Conservation (phyloP, 2,329 filamentous ascomycete species). For the Ophiostoma triangulosporum region DNA sequence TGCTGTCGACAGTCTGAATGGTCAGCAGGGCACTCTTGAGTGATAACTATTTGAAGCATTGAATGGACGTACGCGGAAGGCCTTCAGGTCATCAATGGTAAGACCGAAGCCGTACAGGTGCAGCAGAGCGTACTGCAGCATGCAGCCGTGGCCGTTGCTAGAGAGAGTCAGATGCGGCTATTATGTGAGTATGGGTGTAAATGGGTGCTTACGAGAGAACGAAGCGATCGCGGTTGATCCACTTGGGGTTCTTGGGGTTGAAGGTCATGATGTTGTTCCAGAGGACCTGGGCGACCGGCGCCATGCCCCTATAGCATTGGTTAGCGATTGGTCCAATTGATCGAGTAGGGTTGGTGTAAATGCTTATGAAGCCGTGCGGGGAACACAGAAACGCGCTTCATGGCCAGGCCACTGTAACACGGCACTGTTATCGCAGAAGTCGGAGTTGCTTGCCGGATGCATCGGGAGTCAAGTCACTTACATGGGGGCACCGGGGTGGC, state of each 20-base stretch:
- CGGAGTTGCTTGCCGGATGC: not conserved
- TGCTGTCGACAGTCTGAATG: slow-evolving; percentile 44
- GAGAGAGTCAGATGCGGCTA: not conserved
- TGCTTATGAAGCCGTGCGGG: not conserved
- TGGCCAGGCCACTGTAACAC: not conserved
- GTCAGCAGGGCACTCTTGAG: not conserved
- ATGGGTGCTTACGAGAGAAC: slow-evolving; percentile 73
- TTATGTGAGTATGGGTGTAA: not conserved
- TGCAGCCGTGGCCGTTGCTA: slow-evolving; percentile 97
- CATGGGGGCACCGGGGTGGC: slow-evolving; percentile 98
- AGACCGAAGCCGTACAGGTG: slow-evolving; percentile 89
- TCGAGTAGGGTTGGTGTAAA: not conserved
- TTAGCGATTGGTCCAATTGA: slow-evolving; percentile 17
- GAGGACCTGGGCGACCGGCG: slow-evolving; percentile 87
- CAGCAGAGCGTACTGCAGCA: slow-evolving; percentile 97
- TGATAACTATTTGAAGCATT: not conserved
- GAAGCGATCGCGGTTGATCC: slow-evolving; percentile 96
- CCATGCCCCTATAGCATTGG: slow-evolving; percentile 51
- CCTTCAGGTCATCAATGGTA: slow-evolving; percentile 82
- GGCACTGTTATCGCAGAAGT: not conserved
- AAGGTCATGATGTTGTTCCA: slow-evolving; percentile 99
- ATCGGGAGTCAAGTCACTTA: slow-evolving; percentile 24
- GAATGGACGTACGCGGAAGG: slow-evolving; percentile 70
- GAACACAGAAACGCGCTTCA: not conserved
- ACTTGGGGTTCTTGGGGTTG: slow-evolving; percentile 98